Evolutionary conservation across 2,329 filamentous ascomycete species (phyloP).

Genomic region (Arthrobotrys sinensis): DNA sequence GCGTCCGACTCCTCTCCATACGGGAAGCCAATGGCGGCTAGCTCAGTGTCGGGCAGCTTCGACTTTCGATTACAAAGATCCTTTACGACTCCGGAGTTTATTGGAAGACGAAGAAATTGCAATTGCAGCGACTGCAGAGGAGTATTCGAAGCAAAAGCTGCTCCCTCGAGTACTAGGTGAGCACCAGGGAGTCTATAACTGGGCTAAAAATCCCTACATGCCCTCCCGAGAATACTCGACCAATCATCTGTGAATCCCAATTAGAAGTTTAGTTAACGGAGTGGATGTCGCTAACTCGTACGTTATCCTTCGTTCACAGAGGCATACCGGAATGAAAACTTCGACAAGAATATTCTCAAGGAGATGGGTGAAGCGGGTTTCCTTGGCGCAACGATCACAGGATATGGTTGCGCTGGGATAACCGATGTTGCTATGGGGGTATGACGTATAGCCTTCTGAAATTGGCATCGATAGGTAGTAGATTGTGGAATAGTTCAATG

Average conservation of each 20-base stretch:
- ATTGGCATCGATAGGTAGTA: not conserved
- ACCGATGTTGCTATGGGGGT: constrained; percentile 86
- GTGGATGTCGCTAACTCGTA: not conserved
- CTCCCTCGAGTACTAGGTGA: constrained; percentile 87
- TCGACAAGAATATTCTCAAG: constrained; percentile 85
- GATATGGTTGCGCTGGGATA: constrained; percentile 89
- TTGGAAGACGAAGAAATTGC: constrained; percentile 92
- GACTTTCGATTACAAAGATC: constrained; percentile 91
- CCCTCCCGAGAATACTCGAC: too few species aligned
- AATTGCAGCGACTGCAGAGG: constrained; percentile 89
- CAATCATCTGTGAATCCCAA: not conserved
- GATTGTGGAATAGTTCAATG: not conserved
- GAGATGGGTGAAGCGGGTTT: constrained; percentile 96
- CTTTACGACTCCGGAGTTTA: constrained; percentile 80
- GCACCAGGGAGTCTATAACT: constrained; percentile 62
- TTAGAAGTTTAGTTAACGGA: not conserved
- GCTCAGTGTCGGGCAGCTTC: constrained; percentile 35
- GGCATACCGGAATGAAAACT: constrained; percentile 87
- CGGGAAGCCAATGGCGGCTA: not conserved
- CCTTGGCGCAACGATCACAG: constrained; percentile 86
- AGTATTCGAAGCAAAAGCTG: constrained; percentile 93
- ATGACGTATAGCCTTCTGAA: constrained; percentile 14
- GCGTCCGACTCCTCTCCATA: not conserved
- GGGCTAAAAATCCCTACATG: too few species aligned
- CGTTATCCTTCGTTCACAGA: constrained; percentile 71